phyloP scores from a whole-genome alignment of 306 rosid genomes.

The Castanea crenata region DNA sequence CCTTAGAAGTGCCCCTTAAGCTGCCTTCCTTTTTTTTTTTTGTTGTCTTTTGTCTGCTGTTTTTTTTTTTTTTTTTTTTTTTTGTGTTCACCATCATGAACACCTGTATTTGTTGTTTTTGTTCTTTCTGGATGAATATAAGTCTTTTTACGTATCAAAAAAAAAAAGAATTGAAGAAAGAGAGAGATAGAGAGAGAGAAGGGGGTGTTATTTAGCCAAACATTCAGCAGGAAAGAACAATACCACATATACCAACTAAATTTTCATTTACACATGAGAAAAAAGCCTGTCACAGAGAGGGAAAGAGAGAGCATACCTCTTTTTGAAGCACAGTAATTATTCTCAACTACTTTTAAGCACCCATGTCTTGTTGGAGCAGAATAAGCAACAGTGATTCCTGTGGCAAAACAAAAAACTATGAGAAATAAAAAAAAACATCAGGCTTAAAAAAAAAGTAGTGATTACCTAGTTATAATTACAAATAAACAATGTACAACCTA shows the following conservation, averaged over 20 bases:
- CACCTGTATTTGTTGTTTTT: too few species aligned
- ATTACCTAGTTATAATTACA: background rate
- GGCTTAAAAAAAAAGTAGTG: constrained; percentile 13
- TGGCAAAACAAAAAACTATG: constrained; percentile 27
- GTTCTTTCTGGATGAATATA: too few species aligned
- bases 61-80: too few species aligned
- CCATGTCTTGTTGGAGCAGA: constrained; percentile 86
- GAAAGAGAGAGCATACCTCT: constrained; percentile 55
- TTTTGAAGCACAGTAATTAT: constrained; percentile 88
- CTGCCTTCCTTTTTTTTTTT: too few species aligned
- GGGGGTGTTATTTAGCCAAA: background rate
- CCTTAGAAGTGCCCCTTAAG: too few species aligned
- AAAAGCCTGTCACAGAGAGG: background rate
- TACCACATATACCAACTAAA: background rate
- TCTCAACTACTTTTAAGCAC: constrained; percentile 90
- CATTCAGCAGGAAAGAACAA: background rate
- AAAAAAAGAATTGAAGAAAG: background rate
- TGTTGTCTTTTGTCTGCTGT: too few species aligned
- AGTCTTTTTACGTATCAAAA: too few species aligned
- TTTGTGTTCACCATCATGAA: too few species aligned
- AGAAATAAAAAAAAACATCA: constrained; percentile 12
- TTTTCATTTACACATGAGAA: background rate
- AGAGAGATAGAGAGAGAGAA: background rate
- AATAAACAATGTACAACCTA: constrained; percentile 4
- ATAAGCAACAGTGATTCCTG: constrained; percentile 80